Evolutionary conservation across 257 asterid species (phyloP), one percentile per base, ranked within the genome.

Genomic region (Handroanthus guayacan): DNA sequence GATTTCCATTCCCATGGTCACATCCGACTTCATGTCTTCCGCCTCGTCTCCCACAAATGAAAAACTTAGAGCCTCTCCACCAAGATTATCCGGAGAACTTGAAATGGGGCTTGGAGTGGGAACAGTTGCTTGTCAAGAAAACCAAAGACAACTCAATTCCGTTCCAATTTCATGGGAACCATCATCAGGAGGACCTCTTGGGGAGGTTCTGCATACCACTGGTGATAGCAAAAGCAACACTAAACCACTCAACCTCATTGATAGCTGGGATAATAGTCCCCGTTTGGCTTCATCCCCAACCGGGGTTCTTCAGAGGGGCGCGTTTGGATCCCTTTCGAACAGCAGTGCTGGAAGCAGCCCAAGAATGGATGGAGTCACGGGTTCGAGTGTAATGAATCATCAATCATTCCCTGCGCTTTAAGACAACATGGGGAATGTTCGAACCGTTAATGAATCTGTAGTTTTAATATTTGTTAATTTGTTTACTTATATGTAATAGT

Each of bases 331-430:
- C 2, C 82, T 87, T 17, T 95, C 97, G 0, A 95, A 93, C 81
- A 87, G 97, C 86, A 91, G 97, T 36, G 90, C 92, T 0, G 89
- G 90, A 1, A 92, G 97, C 58, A 95, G 99, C 82, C 99, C 99
- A 0, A 79, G 90, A 48, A 86, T 89, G 0, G 96, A 88, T 47
- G 83, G 86, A 10, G 70, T 80, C n/a, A 38, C 76, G 4, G 79
- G 78, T 58, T 65, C 86, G 2, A 84, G 87, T 14, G 75, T 81
- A 3, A 74, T 75, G 86, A 82, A 85, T 67, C 93, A 85, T 67
- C 92, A 96, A 12, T 77, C 86, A 9, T 62, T 89, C 36, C 94
- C 90, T 43, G 73, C 87, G 5, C 83, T 88, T 69, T 88, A 72
- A 72, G 58, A 70, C 62, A 13, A 54, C 64, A 18, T 48, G 67